Evolutionary conservation across 1,284 basidiomycete species (phyloP), one percentile per base, ranked within the genome.

Genomic region (Mrakiaceae sp.): DNA sequence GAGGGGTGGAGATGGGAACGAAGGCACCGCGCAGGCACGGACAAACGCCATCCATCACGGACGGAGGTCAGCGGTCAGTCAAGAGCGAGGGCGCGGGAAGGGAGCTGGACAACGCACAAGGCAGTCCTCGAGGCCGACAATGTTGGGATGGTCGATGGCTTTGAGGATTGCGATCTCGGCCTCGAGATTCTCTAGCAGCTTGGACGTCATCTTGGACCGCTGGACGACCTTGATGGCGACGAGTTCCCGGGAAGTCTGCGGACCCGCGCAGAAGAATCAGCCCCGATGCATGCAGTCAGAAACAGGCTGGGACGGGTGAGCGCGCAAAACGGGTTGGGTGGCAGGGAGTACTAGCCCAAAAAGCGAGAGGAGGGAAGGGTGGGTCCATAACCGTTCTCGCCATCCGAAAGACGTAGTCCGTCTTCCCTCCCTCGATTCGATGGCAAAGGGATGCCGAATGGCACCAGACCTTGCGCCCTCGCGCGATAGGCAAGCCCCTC

Each of bases 111-210:
- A 43, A 76, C 80, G 71, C 67, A 81, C 80, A 67, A 98, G 85
- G 71, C 97, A 96, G 74, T 98, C 92, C 64, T 91, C 84, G 40
- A 98, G 82, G 69, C 87, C 86, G 44, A 96, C 97, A 64, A 99
- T 89, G 78, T 98, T 93, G 62, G 87, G 82, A 75, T 99, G 92
- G 16, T 87, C 88, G 66, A 98, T 84, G 3, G 87, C 86, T 79
- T 97, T 98, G 71, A 98, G 84, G 70, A 99, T 98, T 69, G 90
- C 87, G 69, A 98, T 98, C 81, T 99, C 95, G 71, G 87, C 91
- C 75, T 97, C 91, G 44, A 98, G 83, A 73, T 98, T 98, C 76
- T 98, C 94, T 66, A 97, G 85, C 39, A 98, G 84, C 79, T 98
- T 98, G 40, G 87, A 81, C 40, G 87, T 93, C 47, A 98, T 84